Evolutionary conservation across 192 early-diverging fungal species (phyloP).

Genomic region (Linnemannia schmuckeri): DNA sequence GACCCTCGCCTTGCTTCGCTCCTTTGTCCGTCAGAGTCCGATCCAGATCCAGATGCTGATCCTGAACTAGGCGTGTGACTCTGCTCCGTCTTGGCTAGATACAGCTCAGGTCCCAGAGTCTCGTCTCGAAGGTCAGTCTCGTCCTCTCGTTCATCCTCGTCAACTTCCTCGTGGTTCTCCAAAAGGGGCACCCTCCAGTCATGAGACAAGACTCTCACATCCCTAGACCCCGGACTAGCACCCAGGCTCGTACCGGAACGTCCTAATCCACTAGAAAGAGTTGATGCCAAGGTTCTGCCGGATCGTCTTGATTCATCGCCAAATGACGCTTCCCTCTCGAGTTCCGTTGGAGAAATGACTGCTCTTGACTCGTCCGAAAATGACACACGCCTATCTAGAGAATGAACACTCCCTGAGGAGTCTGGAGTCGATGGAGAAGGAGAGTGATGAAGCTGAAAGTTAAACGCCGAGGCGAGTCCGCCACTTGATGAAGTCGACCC

Average conservation of each 20-base stretch:
- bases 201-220: not conserved
- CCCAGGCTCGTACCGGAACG: constrained; percentile 13
- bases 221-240: not conserved
- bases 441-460: constrained; percentile 4
- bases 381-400: constrained; percentile 19
- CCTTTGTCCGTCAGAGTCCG: not conserved
- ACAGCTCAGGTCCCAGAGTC: constrained; percentile 15
- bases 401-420: constrained; percentile 20
- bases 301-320: constrained; percentile 27
- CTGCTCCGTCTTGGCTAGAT: not conserved
- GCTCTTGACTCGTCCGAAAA: constrained; percentile 20
- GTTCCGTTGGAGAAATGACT: constrained; percentile 2
- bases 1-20: constrained; percentile 15
- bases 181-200: constrained; percentile 27
- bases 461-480: not conserved
- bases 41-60: not conserved
- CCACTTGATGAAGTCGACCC: not conserved
- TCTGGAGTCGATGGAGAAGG: constrained; percentile 27
- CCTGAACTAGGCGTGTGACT: not conserved
- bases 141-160: constrained; percentile 5
- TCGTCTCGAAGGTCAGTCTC: not conserved
- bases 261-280: not conserved
- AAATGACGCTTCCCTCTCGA: constrained; percentile 18
- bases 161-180: constrained; percentile 13
- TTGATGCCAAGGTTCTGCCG: constrained; percentile 19